Evolutionary conservation across 768 basidiomycete species (phyloP), one percentile per base, ranked within the genome.

Genomic region (Amanita fuliginea): DNA sequence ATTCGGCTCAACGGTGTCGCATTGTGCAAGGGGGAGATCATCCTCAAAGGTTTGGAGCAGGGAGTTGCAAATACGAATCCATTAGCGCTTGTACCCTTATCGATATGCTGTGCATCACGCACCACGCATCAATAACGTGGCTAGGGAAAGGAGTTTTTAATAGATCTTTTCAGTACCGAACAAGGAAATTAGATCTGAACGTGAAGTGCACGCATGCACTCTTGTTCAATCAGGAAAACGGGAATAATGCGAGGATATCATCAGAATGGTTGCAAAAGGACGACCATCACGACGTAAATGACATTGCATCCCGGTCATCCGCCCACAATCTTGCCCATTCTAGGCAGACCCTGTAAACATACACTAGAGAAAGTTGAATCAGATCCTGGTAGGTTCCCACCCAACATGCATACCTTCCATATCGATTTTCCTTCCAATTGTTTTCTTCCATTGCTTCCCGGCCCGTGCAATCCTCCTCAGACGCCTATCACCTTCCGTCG

Each of bases 361-460:
- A 93, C 32, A 77, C 89, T 90, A 35, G 6, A 47, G 3, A 22
- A 11, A 7, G 18, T 28, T 22, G 28, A 22, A 16, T 43, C 24
- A 35, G 24, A 37, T 34, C 22, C n/a, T 24, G 8, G 9, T 28
- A 8, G 28, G 8, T 28, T 1, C 8, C 1, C 9, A 8, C 9
- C 32, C 32, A 11, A 24, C 22, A 40, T 10, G 14, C 80, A 54
- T 53, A 90, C 91, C 85, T 77, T 97, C 90, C 87, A 96, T 92
- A 67, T 97, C 95, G 49, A 83, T 72, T 49, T 76, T 80, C 44
- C 95, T 67, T 22, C 89, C 90, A 16, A 90, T 75, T 0, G 80
- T 86, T 57, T 78, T 76, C 64, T 86, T 91, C 95, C 95, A 98
- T 51, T 87, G 77, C 59, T 92, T 83, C n/a, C 95, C 94, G 1